Conservation (phyloP, 495 filamentous ascomycete species). For the Neurospora sp. region DNA sequence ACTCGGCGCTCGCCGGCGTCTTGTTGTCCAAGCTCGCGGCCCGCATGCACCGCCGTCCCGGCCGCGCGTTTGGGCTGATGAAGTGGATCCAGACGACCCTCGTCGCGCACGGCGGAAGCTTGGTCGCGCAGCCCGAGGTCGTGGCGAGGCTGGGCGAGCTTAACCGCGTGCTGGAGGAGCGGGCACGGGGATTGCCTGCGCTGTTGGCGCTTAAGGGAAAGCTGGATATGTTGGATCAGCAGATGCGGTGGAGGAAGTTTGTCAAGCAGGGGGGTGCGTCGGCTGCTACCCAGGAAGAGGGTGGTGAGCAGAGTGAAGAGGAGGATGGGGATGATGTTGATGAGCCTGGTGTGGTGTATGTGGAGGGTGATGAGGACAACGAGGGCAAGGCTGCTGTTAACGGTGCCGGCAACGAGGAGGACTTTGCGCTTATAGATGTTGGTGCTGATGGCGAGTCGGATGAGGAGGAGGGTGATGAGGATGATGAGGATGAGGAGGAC, state of each 20-base stretch:
- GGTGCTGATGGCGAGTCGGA: slow-evolving; percentile 20
- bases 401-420: slow-evolving; percentile 14
- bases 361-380: slow-evolving; percentile 67
- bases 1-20: slow-evolving; percentile 65
- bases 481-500: slow-evolving; percentile 10
- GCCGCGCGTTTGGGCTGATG: slow-evolving; percentile 83
- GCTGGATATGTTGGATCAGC: slow-evolving; percentile 80
- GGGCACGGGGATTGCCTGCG: slow-evolving; percentile 70
- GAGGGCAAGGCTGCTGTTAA: slow-evolving; percentile 24
- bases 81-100: slow-evolving; percentile 94
- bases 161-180: slow-evolving; percentile 73
- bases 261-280: slow-evolving; percentile 33
- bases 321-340: slow-evolving; percentile 45
- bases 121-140: slow-evolving; percentile 71
- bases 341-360: slow-evolving; percentile 61
- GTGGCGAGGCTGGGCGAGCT: slow-evolving; percentile 67
- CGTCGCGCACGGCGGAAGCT: slow-evolving; percentile 85
- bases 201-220: slow-evolving; percentile 85
- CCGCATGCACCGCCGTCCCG: slow-evolving; percentile 76
- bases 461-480: slow-evolving; percentile 20
- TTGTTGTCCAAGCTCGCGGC: slow-evolving; percentile 79
- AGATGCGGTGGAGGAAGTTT: slow-evolving; percentile 65
- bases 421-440: slow-evolving; percentile 7
- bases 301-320: slow-evolving; percentile 66
- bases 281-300: slow-evolving; percentile 39